phyloP scores from a whole-genome alignment of 2,329 filamentous ascomycete genomes.

The Orbilia brochopaga region DNA sequence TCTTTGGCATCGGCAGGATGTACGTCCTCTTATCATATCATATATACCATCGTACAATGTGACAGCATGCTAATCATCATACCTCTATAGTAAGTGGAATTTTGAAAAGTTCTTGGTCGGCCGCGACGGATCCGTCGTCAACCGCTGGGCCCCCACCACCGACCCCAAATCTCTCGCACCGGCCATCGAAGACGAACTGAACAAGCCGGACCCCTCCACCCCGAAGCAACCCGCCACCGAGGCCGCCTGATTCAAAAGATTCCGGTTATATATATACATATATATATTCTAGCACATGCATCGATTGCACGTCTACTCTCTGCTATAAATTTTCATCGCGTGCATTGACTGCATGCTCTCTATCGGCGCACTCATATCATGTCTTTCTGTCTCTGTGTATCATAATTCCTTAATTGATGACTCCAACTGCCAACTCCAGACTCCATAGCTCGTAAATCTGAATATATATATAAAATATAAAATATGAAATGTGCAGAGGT shows the following conservation, averaged over 20 bases:
- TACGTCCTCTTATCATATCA: not conserved
- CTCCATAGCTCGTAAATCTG: not conserved
- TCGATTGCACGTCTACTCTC: too few species aligned
- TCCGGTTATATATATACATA: too few species aligned
- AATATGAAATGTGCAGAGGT: not conserved
- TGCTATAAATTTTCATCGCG: too few species aligned
- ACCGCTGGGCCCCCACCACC: conserved; percentile 83
- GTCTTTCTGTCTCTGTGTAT: too few species aligned
- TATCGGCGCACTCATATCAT: too few species aligned
- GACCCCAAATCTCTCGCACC: conserved; percentile 83
- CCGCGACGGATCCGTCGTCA: conserved; percentile 82
- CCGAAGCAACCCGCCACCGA: not conserved
- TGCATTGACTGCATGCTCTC: not conserved
- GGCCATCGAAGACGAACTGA: conserved; percentile 75
- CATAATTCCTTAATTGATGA: too few species aligned
- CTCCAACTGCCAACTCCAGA: not conserved
- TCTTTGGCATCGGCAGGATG: not conserved
- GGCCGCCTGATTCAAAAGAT: not conserved
- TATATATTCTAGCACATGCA: not conserved
- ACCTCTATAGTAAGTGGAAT: conserved; percentile 78
- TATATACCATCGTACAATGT: too few species aligned
- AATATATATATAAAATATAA: not conserved
- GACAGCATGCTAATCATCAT: too few species aligned
- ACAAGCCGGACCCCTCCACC: conserved; percentile 59
- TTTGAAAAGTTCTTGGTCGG: conserved; percentile 98